phyloP scores from a whole-genome alignment of 768 basidiomycete genomes.

The Phanerochaete carnosa region DNA sequence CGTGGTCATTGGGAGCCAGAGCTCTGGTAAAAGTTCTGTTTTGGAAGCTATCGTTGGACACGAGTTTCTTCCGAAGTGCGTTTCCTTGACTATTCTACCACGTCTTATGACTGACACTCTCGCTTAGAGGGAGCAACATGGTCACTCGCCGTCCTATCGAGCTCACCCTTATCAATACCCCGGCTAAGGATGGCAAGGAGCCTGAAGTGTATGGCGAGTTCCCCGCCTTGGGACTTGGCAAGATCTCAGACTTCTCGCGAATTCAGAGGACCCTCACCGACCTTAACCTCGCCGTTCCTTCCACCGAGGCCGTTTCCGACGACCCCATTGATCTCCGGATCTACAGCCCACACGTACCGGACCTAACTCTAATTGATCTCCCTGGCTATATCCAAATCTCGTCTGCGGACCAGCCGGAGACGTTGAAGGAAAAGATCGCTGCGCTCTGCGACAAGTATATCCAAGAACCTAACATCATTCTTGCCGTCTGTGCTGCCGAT shows the following conservation, averaged over 20 bases:
- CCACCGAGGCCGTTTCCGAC: constrained; percentile 87
- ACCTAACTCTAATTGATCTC: constrained; percentile 95
- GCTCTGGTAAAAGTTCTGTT: constrained; percentile 97
- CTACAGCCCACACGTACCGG: constrained; percentile 93
- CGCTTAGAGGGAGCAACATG: constrained; percentile 92
- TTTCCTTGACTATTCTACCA: not conserved
- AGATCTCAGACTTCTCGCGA: constrained; percentile 85
- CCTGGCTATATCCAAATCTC: constrained; percentile 97
- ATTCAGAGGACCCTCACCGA: constrained; percentile 94
- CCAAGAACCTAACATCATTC: constrained; percentile 97
- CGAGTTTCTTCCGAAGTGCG: constrained; percentile 97
- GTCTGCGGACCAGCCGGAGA: constrained; percentile 93
- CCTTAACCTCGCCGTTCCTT: constrained; percentile 89
- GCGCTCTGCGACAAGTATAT: constrained; percentile 93
- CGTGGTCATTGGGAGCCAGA: constrained; percentile 97
- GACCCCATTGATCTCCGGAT: constrained; percentile 97
- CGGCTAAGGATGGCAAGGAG: constrained; percentile 49
- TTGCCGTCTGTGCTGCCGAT: constrained; percentile 98
- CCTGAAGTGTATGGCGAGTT: constrained; percentile 90
- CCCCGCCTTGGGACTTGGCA: constrained; percentile 84
- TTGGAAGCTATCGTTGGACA: constrained; percentile 97
- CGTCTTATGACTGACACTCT: not conserved
- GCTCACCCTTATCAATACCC: constrained; percentile 93
- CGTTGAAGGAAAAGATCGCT: constrained; percentile 90
- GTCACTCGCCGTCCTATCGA: constrained; percentile 98